Base-by-base conservation (phyloP, 108 stramenopile species). In the Mediolabrus comicus region DNA sequence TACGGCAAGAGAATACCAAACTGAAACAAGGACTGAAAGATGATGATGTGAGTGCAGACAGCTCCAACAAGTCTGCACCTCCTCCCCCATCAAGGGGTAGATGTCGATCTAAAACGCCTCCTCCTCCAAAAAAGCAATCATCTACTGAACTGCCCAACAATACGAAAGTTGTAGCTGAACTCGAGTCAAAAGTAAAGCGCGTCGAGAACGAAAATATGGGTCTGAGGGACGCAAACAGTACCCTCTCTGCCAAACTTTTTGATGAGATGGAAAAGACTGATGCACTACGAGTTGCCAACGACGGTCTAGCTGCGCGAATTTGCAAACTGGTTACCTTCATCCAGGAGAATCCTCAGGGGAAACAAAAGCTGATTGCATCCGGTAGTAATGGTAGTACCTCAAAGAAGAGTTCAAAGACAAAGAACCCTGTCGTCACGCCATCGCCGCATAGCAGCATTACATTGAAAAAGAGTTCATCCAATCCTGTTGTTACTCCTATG, bases 201-300 rank as follows among this genome's bases (percentile, higher is more conserved):
- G 25, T 69, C 10, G 75, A 77, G 46, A 77, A 53, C 28, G 75
- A 69, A 27, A 77, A 77, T 31, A 65, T 51, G 36, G 68, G 63
- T 11, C 34, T 77, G 17, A 57, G 32, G 4, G 75, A 77, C 13
- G 62, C 75, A 8, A 69, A 77, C 14, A 53, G 39, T 43, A 55
- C 43, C 14, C 54, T 77, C 17, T 69, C 75, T 3, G 26, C 57
- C 19, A 77, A 77, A 49, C 36, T 77, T n/a, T 65, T 68, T 65
- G 68, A 59, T 24, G 75, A 77, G 61, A 69, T 65, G 61, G 75
- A 77, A 29, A 77, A 65, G 49, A 77, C 67, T n/a, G 67, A 77
- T 27, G 53, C 62, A 24, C 65, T 77, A 32, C 54, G 53, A 30
- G 46, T 51, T 51, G 75, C 67, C 24, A 77, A 77, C 53, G 68